Base-by-base conservation (phyloP, 225 moss, liverwort and hornwort genomes). In the Antitrichia curtipendula region DNA sequence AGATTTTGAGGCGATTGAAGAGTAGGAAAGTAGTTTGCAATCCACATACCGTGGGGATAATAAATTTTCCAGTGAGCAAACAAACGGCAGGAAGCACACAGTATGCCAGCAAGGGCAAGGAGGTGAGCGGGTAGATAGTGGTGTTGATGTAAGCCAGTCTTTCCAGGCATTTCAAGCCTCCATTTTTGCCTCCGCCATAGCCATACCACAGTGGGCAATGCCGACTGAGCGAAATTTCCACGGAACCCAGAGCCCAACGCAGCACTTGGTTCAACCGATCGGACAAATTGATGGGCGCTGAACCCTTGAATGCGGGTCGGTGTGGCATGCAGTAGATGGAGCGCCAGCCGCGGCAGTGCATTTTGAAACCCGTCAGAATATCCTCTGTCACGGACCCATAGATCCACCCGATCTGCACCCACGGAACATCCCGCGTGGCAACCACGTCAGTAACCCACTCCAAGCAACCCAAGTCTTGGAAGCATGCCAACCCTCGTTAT, bases 381-480 rank as follows among this genome's bases (percentile, higher is more conserved):
- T 97, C 97, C 92, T 97, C 97, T 20, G 97, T 97, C 65, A 97
- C 96, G 7, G 97, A 97, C 54, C 97, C 97, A 59, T 97, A 97
- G 61, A 97, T 97, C 97, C 97, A 97, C 68, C 97, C 97, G 58
- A 97, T 95, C 97, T 97, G 93, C 79, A 79, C 61, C 47, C 82
- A 50, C 66, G 21, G 47, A 71, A 75, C 29, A 81, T 81, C 15
- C 80, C 81, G 28, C 59, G 9, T 9, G 72, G 31, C 40, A 60
- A 34, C 56, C 50, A 36, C 0, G 64, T 90, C 68, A 87, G 38
- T 45, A 45, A 45, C 45, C 45, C n/a, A 40, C 32, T 29, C n/a
- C 43, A 9, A 27, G 47, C 73, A 56, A 72, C 23, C 63, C 56
- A 65, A 78, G 41, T 41, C 78, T 54, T 85, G 85, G 6, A 56